These are phyloP conservation scores for Cladochytrium replicatum DNA, from an alignment of 192 early-diverging fungal genomes.

Conservation along the genomic window DNA sequence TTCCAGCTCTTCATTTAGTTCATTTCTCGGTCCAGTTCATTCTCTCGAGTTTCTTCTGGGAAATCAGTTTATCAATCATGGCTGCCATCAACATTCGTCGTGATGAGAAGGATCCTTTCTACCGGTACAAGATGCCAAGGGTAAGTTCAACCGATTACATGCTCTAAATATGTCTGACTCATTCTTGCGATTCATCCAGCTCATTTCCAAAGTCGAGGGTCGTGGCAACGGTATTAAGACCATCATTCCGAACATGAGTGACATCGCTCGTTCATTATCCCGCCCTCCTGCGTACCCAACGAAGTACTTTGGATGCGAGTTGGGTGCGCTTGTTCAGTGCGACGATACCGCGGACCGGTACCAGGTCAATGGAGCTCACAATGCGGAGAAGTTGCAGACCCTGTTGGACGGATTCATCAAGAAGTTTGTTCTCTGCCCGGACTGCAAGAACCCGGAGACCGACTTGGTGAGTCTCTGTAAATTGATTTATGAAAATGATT, in stretches of 20 bases:
- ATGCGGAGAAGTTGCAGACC: conserved; percentile 72
- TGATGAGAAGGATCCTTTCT: conserved; percentile 86
- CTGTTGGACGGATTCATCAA: conserved; percentile 86
- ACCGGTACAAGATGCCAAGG: conserved; percentile 99
- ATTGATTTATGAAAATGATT: no score
- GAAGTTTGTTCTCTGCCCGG: conserved; percentile 85
- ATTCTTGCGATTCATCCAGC: no score
- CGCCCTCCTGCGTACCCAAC: conserved; percentile 72
- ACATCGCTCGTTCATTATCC: conserved; percentile 78
- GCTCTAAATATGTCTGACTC: no score
- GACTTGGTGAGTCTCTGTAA: conserved; percentile 63
- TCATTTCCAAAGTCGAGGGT: conserved; percentile 77
- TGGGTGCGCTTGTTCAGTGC: conserved; percentile 84
- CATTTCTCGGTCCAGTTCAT: no score
- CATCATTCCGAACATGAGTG: conserved; percentile 91
- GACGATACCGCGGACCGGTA: conserved; percentile 88
- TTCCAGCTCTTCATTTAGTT: no score
- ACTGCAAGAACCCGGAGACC: conserved; percentile 96
- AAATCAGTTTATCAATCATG: no score
- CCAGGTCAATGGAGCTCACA: conserved; percentile 92
- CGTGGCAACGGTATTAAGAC: conserved; percentile 99
- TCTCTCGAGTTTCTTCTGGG: no score
- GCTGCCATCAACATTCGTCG: conserved; percentile 68
- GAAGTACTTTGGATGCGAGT: conserved; percentile 83
- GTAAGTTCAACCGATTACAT: no score